Conservation (phyloP, 495 filamentous ascomycete species). For the Aspergillus avenaceus region DNA sequence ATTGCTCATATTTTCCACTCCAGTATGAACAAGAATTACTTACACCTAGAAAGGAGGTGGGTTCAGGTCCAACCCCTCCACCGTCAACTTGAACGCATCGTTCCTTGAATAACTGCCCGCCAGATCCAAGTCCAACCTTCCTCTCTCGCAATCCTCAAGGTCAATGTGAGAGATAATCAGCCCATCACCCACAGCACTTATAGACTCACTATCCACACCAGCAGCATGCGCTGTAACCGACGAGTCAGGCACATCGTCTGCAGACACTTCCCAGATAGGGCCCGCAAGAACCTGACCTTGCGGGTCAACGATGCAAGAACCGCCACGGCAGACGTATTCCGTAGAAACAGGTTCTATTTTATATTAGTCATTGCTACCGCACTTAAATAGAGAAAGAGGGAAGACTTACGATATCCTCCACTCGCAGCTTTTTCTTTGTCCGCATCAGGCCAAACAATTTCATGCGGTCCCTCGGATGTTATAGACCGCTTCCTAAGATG, state of each 20-base stretch:
- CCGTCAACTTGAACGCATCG: conserved; percentile 74
- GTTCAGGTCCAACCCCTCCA: conserved; percentile 69
- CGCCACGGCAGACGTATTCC: conserved; percentile 61
- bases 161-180: conserved; percentile 50
- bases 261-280: conserved; percentile 72
- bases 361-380: neutral
- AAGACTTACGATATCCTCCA: conserved; percentile 2
- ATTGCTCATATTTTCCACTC: neutral
- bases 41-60: conserved; percentile 55
- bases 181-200: conserved; percentile 17
- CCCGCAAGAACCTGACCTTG: conserved; percentile 73
- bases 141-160: conserved; percentile 61
- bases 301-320: conserved; percentile 77
- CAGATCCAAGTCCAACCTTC: conserved; percentile 62
- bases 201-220: neutral
- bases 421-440: neutral
- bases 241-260: conserved; percentile 46
- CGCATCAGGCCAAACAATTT: conserved; percentile 46
- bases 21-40: neutral
- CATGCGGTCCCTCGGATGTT: conserved; percentile 48
- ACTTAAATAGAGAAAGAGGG: neutral
- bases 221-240: conserved; percentile 1
- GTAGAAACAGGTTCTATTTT: neutral
- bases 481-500: conserved; percentile 24
- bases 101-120: conserved; percentile 78